Base-by-base conservation (phyloP, 1,284 basidiomycete genomes). In the Sporisorium iseilematis-ciliati region DNA sequence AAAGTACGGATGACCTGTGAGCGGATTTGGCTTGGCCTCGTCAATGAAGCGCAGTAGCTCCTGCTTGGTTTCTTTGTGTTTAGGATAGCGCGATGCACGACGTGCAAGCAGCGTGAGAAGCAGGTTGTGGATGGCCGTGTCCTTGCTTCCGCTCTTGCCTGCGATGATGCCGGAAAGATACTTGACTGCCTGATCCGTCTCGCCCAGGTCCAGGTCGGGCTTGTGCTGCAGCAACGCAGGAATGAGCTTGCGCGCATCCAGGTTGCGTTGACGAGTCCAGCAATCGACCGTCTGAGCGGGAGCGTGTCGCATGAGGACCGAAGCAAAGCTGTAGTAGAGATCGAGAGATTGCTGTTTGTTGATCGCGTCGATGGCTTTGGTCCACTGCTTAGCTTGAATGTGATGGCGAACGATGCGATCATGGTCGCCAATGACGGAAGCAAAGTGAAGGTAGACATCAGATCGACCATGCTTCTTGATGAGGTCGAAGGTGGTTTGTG, bases 391-490 rank as follows among this genome's bases (percentile, higher is more conserved):
- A 85, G 96, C 93, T 52, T 92, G 88, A 46, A 98, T 88, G 91
- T 93, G 96, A 83, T 98, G 92, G 77, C 94, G 92, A n/a, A 96
- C 90, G 7, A 98, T 93, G 10, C 92, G 90, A 65, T 91, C 91
- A 80, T 90, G 89, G 84, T 98, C 95, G 12, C 92, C 92, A 48
- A 95, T 89, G 11, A 91, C 88, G 4, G 89, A 90, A 4, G 97
- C 96, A 82, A 91, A 99, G 84, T 93, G 92, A 5, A 99, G 89
- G 77, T 95, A 93, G 86, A 98, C 91, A 81, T 97, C 94, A 14
- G 91, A 93, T 42, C 95, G 89, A 0, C 96, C 97, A 82, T 99
- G 96, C 10, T 92, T 91, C 85, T 93, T 91, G 65, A 98, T 94
- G 21, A 99, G 89, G 69, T 97, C 94, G 83, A 97, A 98, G 0